Evolutionary conservation across 2,329 filamentous ascomycete species (phyloP).

Genomic region (Periconia digitata): DNA sequence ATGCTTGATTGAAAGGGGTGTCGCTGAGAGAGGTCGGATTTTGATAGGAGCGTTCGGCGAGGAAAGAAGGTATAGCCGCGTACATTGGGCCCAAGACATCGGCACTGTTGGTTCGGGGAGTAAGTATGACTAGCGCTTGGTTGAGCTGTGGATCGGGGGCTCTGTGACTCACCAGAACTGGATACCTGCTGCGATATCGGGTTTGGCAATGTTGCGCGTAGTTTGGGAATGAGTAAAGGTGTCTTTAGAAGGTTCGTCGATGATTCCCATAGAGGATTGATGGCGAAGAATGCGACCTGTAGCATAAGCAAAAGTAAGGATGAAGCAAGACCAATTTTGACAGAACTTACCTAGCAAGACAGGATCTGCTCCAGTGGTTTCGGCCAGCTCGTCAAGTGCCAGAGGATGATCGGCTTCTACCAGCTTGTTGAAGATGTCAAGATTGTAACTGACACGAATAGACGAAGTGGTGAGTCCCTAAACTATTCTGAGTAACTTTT

Average conservation of each 20-base stretch:
- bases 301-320: not conserved
- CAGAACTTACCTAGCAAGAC: constrained; percentile 2
- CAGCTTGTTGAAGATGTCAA: constrained; percentile 3
- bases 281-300: constrained; percentile 7
- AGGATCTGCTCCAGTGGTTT: not conserved
- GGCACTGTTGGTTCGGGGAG: not conserved
- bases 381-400: not conserved
- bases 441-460: constrained; percentile 4
- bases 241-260: constrained; percentile 4
- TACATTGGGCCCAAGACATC: constrained; percentile 5
- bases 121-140: not conserved
- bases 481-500: not conserved
- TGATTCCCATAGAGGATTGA: constrained; percentile 5
- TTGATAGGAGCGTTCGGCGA: constrained; percentile 1
- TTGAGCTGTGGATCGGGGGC: not conserved
- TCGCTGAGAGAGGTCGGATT: constrained; percentile 1
- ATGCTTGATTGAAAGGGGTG: constrained; percentile 5
- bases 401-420: not conserved
- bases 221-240: constrained; percentile 1
- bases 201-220: constrained; percentile 1
- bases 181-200: constrained; percentile 5
- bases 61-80: constrained; percentile 1
- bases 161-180: constrained; percentile 2
- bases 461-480: constrained; percentile 2
- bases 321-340: not conserved